Base-by-base conservation (phyloP, 2,329 filamentous ascomycete genomes). In the Rhynchosporium graminicola region DNA sequence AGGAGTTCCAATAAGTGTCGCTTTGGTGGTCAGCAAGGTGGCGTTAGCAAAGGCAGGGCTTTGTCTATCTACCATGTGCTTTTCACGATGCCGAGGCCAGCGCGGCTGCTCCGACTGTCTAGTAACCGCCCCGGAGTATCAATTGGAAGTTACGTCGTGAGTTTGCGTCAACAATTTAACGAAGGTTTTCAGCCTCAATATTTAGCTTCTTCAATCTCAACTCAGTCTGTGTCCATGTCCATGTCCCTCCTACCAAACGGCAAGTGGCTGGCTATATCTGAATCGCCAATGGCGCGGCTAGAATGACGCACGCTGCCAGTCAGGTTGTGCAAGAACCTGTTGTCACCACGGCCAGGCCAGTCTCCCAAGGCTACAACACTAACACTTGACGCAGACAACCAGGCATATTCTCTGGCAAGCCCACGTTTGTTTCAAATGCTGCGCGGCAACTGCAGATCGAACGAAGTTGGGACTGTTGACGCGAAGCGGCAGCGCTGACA, bases 381-480 rank as follows among this genome's bases (percentile, higher is more conserved):
- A 20, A 20, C 20, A 20, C 20, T 20, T 20, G 20, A 43, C 29
- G 55, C 51, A 46, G 45, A 57, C 26, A 48, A 52, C 61, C 57
- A 63, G 33, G 47, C 48, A 57, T 40, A 59, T 51, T 60, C 51
- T 57, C 57, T 45, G 57, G 45, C 51, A 12, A 29, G 61, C 43
- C 57, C 61, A 63, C 61, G 57, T 63, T 63, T 42, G 50, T 63
- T 57, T 51, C 57, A 51, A 60, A 60, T 57, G 54, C 40, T 57
- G 31, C 29, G 31, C 54, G 15, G 40, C 4, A 31, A 31, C 33
- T 36, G 38, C 13, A 46, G 54, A 28, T 57, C 54, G 38, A 46
- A 57, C 38, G 28, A 57, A 43, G 40, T 57, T 10, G n/a, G 29
- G 36, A 56, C 20, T 20, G 36, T 56, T 29, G 12, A 42, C 38